These are phyloP conservation scores for Iris pallida DNA, from an alignment of 116 monocot genomes.

Conservation along the genomic window DNA sequence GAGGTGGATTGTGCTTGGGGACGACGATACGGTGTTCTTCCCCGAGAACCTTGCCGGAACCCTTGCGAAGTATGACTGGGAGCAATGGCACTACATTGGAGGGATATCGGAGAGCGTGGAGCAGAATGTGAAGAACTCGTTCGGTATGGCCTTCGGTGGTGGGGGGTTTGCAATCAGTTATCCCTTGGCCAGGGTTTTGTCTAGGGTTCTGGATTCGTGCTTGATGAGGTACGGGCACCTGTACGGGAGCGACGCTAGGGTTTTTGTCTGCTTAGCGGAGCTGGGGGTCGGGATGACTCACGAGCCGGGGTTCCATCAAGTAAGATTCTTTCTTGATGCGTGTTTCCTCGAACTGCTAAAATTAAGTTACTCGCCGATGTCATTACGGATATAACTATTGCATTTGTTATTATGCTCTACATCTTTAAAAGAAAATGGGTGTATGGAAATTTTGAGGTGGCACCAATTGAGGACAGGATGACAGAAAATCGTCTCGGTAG, in stretches of 20 bases:
- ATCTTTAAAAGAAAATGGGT: no score
- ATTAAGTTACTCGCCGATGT: no score
- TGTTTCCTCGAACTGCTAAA: no score
- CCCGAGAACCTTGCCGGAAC: conserved; percentile 39
- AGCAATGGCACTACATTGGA: conserved; percentile 52
- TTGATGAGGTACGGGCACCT: conserved; percentile 56
- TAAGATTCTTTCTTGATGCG: conserved; percentile 2
- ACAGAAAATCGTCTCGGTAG: no score
- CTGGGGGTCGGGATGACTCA: conserved; percentile 56
- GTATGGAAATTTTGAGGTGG: no score
- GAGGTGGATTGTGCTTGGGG: conserved; percentile 63
- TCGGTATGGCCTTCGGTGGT: conserved; percentile 64
- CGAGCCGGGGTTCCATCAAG: conserved; percentile 76
- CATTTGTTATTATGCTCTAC: no score
- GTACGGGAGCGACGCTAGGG: conserved; percentile 56
- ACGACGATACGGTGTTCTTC: conserved; percentile 70
- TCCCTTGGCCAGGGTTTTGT: conserved; percentile 49
- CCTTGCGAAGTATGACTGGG: conserved; percentile 53
- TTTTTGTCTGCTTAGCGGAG: conserved; percentile 55
- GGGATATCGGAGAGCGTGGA: conserved; percentile 37
- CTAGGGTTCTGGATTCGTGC: conserved; percentile 58
- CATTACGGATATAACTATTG: no score
- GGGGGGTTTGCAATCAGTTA: conserved; percentile 64
- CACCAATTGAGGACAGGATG: no score
- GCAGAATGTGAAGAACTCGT: conserved; percentile 37